Evolutionary conservation across 257 asterid species (phyloP), one percentile per base, ranked within the genome.

Genomic region (Linaria vulgaris): DNA sequence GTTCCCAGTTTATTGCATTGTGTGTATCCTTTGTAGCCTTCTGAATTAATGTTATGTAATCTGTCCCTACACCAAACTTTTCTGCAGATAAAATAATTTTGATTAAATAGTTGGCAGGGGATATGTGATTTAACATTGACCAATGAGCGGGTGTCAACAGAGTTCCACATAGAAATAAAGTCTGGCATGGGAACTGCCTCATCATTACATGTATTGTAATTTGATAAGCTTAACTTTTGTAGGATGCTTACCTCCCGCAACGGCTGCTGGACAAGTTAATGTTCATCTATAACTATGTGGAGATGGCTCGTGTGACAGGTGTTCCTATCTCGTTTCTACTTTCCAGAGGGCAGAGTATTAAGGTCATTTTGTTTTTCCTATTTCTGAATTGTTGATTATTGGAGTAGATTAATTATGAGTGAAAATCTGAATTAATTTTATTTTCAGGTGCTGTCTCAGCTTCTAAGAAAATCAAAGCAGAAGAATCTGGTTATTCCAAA

Each of bases 241-340:
- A 92, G 99, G 97, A 92, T 79, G 99, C 99, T 61, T 89, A 92
- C 85, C 99, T 92, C 75, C 99, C 99, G 27, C 99, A 92, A 70
- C 92, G 99, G 50, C 94, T 92, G 59, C 77, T 92, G 87, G 99
- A 92, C 74, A 92, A 92, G 83, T 78, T 92, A 79, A 92, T 92
- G 99, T 81, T 77, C 68, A 72, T 92, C 49, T 92, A 92, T 79
- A 92, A 92, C 74, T 92, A 89, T 75, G 95, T 92, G 75, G 99
- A 92, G 85, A 92, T 92, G 99, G 99, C 99, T 78, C 92, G 99
- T 74, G 99, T 92, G 49, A 92, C 99, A n/a, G 99, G 99, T 66
- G 99, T 92, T 68, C 99, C 99, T 46, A 82, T 92, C 69, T 89
- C 97, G 22, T 92, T 92, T 78, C 96, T 92, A 61, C 91, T 92